Evolutionary conservation across 352 stramenopile species (phyloP).

Genomic region (Globisporangium solare): DNA sequence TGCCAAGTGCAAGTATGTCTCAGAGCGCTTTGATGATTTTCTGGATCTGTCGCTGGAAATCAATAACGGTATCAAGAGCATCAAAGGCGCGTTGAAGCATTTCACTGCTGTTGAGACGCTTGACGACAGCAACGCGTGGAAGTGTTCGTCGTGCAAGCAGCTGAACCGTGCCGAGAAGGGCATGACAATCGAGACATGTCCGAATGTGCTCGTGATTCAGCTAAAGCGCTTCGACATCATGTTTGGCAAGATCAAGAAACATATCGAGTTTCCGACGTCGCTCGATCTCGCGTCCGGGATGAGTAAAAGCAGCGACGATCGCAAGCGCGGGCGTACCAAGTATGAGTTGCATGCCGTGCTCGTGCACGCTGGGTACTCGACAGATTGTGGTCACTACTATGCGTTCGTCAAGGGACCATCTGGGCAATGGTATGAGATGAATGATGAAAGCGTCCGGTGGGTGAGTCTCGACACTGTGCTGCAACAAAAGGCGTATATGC

Average conservation of each 20-base stretch:
- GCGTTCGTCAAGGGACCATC: conserved; percentile 85
- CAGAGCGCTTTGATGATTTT: conserved; percentile 81
- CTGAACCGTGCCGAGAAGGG: conserved; percentile 75
- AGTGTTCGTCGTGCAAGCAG: conserved; percentile 78
- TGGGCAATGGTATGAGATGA: conserved; percentile 92
- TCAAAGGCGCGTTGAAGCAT: conserved; percentile 71
- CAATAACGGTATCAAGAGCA: conserved; percentile 58
- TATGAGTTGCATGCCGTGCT: conserved; percentile 83
- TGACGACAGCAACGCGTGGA: conserved; percentile 84
- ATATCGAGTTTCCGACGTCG: conserved; percentile 68
- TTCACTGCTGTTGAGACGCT: conserved; percentile 84
- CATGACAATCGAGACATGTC: conserved; percentile 71
- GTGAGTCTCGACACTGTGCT: conserved; percentile 85
- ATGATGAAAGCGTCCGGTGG: conserved; percentile 86
- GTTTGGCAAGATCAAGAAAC: conserved; percentile 87
- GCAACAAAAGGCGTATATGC: conserved; percentile 87
- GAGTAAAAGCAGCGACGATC: conserved; percentile 48
- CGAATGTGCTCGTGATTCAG: conserved; percentile 87
- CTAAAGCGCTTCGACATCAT: conserved; percentile 89
- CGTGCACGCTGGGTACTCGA: conserved; percentile 85
- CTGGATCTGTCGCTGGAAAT: conserved; percentile 89
- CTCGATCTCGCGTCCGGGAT: conserved; percentile 66
- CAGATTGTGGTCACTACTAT: conserved; percentile 90
- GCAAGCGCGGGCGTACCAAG: conserved; percentile 38
- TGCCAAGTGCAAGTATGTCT: conserved; percentile 76